Base-by-base conservation (phyloP, 2,329 filamentous ascomycete genomes). In the Knufia fluminis region DNA sequence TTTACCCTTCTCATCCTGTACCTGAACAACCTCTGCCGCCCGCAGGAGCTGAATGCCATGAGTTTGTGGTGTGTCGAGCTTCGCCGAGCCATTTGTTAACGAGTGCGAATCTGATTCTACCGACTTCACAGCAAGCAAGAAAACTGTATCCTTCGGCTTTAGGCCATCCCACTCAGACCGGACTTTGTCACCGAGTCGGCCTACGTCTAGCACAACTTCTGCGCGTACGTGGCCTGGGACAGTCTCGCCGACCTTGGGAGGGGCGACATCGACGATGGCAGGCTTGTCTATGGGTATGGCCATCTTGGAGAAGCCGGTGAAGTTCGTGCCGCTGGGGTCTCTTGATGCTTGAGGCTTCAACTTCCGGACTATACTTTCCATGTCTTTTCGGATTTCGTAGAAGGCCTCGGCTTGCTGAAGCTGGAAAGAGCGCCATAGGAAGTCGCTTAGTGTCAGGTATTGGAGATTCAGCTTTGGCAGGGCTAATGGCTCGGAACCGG, bases 391-490 rank as follows among this genome's bases (percentile, higher is more conserved):
- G 52, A 98, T 91, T 52, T 88, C 86, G 64, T 94, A 97, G 64
- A 97, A 96, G 0, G 91, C 79, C 66, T 98, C 92, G 51, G 83
- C 86, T 35, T 91, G 82, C 64, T 95, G 92, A 7, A 98, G 72
- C 12, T 94, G 76, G 60, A 97, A 83, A 0, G 91, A 89, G 54
- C 94, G 80, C 89, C 90, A 98, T n/a, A 98, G 70, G 60, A 98
- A 98, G 66, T 98, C 92, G 2, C 89, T 89, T 45, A 95, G 80
- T 2, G 90, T 94, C 12, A 98, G 74, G 66, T 98, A 98, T 62
- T 98, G 92, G 23, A 98, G 72, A 59, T 96, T 98, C 40, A 97
- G 70, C 64, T 98, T 98, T 2, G 92, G 92, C 38, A 98, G 80
- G 2, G 92, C 87, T 51, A 98, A 74, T 3, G 92, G 90, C 42